Percentiles rank a stretch among this genome's conserved stretches.
phyloP scores from a whole-genome alignment of 2,329 filamentous ascomycete genomes.

The Trichophyton schoenleinii region DNA sequence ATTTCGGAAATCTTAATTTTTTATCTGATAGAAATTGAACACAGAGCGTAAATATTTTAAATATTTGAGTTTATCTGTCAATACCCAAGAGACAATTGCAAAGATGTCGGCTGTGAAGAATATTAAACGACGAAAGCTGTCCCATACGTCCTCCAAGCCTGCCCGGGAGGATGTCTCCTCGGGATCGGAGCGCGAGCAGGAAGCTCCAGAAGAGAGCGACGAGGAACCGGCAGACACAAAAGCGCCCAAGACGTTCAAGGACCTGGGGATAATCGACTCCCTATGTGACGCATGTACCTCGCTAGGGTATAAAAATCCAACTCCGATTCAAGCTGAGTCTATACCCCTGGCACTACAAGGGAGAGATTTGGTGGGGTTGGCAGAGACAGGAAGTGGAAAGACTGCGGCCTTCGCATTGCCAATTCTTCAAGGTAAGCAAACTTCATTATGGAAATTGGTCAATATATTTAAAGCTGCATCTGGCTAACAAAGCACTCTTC shows the following conservation, averaged over 20 bases:
- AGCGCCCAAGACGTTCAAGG: constrained; percentile 32
- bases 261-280: constrained; percentile 61
- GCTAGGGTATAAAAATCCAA: constrained; percentile 73
- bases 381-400: constrained; percentile 92
- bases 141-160: constrained; percentile 16
- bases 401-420: constrained; percentile 90
- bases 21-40: constrained; percentile 1
- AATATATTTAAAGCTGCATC: not conserved
- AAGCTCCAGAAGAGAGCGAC: constrained; percentile 4
- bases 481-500: not conserved
- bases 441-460: not conserved
- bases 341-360: constrained; percentile 70
- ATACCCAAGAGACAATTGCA: not conserved
- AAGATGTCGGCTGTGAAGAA: constrained; percentile 28
- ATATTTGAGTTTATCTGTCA: not conserved
- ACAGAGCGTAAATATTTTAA: not conserved
- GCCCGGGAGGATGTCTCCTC: constrained; percentile 13
- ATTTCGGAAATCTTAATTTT: not conserved
- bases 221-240: constrained; percentile 2
- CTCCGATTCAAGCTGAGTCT: constrained; percentile 74
- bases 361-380: constrained; percentile 81
- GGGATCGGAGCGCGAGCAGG: constrained; percentile 12
- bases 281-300: constrained; percentile 78
- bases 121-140: constrained; percentile 32
- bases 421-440: constrained; percentile 54